Conservation (phyloP, 257 asterid species). For the Fraxinus quadrangulata region DNA sequence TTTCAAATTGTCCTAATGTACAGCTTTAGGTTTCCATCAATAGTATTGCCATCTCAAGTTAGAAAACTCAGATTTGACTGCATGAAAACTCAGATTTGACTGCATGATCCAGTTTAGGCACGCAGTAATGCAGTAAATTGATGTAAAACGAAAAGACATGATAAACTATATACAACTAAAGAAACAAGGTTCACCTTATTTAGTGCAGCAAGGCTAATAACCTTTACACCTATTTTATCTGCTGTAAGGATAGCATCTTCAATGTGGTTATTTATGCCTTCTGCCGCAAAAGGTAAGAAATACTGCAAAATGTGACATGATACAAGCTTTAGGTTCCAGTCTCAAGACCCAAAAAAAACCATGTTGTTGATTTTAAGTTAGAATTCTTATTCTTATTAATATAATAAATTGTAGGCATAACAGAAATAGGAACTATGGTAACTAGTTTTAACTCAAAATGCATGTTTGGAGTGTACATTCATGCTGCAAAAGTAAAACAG, state of each 20-base stretch:
- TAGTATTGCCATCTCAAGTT: background rate
- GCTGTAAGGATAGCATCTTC: conserved; percentile 95
- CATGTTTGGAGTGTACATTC: background rate
- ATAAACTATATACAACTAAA: background rate
- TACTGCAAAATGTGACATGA: conserved; percentile 60
- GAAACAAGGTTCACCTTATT: conserved; percentile 60
- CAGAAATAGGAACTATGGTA: background rate
- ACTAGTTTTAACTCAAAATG: background rate
- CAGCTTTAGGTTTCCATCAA: background rate
- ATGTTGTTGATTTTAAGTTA: background rate
- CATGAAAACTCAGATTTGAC: background rate
- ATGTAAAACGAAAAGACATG: background rate
- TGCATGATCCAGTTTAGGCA: background rate
- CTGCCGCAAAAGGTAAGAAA: conserved; percentile 83
- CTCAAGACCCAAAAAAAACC: background rate
- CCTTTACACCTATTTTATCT: conserved; percentile 83
- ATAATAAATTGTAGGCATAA: background rate
- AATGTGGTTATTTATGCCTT: conserved; percentile 84
- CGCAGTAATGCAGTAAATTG: background rate
- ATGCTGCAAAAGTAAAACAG: background rate
- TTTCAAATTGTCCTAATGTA: background rate
- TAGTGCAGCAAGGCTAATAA: conserved; percentile 91
- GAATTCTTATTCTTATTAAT: background rate
- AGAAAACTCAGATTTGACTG: background rate
- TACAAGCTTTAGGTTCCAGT: conserved; percentile 22